Conservation (phyloP, 768 basidiomycete species). For the Baorangia bicolor region DNA sequence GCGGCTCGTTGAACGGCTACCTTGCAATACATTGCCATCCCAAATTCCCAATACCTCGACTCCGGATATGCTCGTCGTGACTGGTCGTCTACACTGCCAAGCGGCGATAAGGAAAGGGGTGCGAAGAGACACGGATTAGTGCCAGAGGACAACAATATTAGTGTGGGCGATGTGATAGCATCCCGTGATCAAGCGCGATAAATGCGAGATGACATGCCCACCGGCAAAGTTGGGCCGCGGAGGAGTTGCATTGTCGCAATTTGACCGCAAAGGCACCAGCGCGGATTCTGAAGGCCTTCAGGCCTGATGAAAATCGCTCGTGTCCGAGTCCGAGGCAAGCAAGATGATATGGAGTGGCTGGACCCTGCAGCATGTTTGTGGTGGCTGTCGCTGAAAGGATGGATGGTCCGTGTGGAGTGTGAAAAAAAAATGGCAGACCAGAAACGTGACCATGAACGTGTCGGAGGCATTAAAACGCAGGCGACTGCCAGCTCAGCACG, state of each 20-base stretch:
- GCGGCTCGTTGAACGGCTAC: no score
- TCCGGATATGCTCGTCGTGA: neutral
- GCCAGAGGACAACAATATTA: neutral
- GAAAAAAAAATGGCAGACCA: no score
- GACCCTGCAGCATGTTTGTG: no score
- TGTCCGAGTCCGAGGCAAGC: neutral
- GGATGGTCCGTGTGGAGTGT: no score
- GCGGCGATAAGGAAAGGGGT: neutral
- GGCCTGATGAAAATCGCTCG: no score
- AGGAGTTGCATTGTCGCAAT: neutral
- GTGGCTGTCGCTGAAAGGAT: no score
- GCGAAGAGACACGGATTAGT: neutral
- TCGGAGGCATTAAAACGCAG: neutral
- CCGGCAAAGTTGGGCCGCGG: neutral
- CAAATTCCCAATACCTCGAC: neutral
- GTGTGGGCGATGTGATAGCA: neutral
- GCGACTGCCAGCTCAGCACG: conserved; percentile 1
- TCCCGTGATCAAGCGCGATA: conserved; percentile 1
- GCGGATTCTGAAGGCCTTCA: no score
- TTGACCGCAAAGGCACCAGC: neutral
- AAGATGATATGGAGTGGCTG: neutral
- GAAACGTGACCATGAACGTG: neutral
- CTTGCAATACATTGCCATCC: neutral
- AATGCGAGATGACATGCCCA: neutral
- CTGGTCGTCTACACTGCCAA: neutral